Percentiles rank a stretch among this genome's conserved stretches.
Conservation (phyloP, 495 filamentous ascomycete species). For the Penicillium turbatum region DNA sequence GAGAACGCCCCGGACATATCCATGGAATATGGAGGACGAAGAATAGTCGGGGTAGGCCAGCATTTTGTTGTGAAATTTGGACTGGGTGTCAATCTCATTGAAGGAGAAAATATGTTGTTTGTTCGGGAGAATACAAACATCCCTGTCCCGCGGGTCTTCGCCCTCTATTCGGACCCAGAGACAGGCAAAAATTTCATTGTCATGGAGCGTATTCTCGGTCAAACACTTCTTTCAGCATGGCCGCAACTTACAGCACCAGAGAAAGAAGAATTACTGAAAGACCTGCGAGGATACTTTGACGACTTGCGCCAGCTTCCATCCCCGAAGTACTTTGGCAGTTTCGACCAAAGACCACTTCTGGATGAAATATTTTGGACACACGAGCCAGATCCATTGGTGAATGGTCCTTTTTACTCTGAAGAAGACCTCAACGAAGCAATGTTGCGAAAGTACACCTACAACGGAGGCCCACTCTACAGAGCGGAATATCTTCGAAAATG, state of each 20-base stretch:
- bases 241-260: constrained; percentile 19
- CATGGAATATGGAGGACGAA: constrained; percentile 19
- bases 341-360: constrained; percentile 27
- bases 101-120: constrained; percentile 41
- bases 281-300: constrained; percentile 28
- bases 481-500: constrained; percentile 31
- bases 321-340: constrained; percentile 28
- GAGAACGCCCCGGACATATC: constrained; percentile 22
- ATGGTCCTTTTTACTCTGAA: constrained; percentile 33
- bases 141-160: constrained; percentile 34
- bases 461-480: constrained; percentile 19
- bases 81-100: constrained; percentile 21
- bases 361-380: constrained; percentile 31
- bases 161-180: constrained; percentile 26
- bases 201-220: constrained; percentile 35
- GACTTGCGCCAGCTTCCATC: constrained; percentile 31
- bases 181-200: constrained; percentile 33
- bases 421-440: constrained; percentile 29
- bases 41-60: constrained; percentile 24
- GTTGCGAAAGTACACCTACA: constrained; percentile 23
- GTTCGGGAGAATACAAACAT: constrained; percentile 28
- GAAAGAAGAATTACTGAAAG: constrained; percentile 28
- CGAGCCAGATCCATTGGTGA: constrained; percentile 18
- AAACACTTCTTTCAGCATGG: constrained; percentile 32
- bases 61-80: constrained; percentile 42